These are phyloP conservation scores for Cyclotella choctawhatcheeana DNA, from an alignment of 108 stramenopile species.

Conservation along the genomic window DNA sequence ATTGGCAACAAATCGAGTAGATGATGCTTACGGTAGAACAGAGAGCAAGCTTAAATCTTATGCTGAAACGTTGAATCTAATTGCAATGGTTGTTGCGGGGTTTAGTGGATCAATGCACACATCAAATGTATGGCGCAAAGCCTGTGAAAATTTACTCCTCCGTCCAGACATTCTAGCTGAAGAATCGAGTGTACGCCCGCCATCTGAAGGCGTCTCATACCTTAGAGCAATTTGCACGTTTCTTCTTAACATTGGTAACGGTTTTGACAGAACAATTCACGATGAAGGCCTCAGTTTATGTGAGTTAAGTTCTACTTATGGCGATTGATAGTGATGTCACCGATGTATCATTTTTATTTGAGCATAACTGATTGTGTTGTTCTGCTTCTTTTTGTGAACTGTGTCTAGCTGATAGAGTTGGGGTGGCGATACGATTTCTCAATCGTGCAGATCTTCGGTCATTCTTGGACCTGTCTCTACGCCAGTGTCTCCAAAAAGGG, in stretches of 20 bases:
- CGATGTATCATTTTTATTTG: too few species aligned
- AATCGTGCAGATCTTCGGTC: conserved; percentile 55
- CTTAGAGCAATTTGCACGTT: conserved; percentile 71
- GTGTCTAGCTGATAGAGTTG: conserved; percentile 79
- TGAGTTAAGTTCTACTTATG: too few species aligned
- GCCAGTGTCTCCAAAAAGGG: conserved; percentile 62
- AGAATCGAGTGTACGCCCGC: conserved; percentile 10
- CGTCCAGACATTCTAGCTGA: conserved; percentile 45
- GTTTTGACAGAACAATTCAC: conserved; percentile 59
- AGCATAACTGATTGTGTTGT: too few species aligned
- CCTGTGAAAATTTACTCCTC: conserved; percentile 66
- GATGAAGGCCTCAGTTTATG: conserved; percentile 60
- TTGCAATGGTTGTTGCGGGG: conserved; percentile 84
- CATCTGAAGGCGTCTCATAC: conserved; percentile 55
- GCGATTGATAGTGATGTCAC: too few species aligned
- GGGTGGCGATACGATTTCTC: conserved; percentile 78
- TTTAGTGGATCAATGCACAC: conserved; percentile 50
- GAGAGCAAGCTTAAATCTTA: conserved; percentile 29
- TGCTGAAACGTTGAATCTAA: conserved; percentile 72
- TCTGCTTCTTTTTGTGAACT: too few species aligned
- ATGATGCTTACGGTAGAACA: neutral
- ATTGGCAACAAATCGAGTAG: neutral
- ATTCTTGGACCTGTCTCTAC: conserved; percentile 62
- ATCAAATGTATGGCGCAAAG: conserved; percentile 65
- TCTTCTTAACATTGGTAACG: conserved; percentile 58